phyloP scores from a whole-genome alignment of 768 basidiomycete genomes.

The Suillus discolor region DNA sequence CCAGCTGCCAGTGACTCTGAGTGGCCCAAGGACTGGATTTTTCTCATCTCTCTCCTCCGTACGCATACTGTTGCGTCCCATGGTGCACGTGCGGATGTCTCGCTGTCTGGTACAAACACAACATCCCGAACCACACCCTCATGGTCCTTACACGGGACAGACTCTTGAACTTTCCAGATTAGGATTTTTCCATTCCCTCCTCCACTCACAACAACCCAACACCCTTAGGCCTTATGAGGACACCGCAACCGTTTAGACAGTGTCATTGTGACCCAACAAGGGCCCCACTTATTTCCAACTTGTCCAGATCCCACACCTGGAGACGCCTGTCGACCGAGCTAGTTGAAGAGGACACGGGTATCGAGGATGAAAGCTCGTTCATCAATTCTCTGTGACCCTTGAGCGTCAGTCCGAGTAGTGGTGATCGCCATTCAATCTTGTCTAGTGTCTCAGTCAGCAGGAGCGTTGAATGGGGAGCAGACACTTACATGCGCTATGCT shows the following conservation, averaged over 20 bases:
- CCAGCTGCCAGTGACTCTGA: background rate
- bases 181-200: background rate
- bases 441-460: too few species aligned
- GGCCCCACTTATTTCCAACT: background rate
- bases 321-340: background rate
- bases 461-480: too few species aligned
- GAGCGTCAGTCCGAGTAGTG: too few species aligned
- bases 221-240: background rate
- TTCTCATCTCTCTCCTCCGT: background rate
- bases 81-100: background rate
- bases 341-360: constrained; percentile 32
- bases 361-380: background rate
- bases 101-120: background rate
- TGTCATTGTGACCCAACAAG: background rate
- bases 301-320: background rate
- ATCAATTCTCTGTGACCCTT: too few species aligned
- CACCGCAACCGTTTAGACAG: background rate
- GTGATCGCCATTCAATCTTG: too few species aligned
- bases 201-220: background rate
- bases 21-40: background rate
- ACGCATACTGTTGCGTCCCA: background rate
- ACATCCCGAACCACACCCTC: accelerated
- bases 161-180: background rate
- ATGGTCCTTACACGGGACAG: background rate
- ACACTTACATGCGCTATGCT: too few species aligned